These are phyloP conservation scores for Picea abies DNA, from an alignment of 83 land plant genomes.

Conservation along the genomic window DNA sequence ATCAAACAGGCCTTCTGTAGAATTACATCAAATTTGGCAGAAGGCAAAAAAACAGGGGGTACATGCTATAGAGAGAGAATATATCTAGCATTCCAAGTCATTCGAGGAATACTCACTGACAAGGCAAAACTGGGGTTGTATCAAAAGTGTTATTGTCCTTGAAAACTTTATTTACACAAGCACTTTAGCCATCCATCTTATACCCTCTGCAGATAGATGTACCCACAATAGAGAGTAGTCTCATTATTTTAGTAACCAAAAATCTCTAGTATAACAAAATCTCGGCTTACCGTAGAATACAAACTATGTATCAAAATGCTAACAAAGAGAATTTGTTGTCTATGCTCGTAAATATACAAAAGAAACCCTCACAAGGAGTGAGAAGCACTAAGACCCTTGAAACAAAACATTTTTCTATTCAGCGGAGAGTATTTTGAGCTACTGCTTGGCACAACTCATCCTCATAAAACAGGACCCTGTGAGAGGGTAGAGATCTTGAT, in stretches of 20 bases:
- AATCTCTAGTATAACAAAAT: slow-evolving; percentile 1
- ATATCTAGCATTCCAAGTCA: too few species aligned
- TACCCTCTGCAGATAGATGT: not conserved
- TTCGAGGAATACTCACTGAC: too few species aligned
- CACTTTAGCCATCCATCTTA: slow-evolving; percentile 7
- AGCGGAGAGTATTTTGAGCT: slow-evolving; percentile 69
- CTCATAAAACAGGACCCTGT: slow-evolving; percentile 76
- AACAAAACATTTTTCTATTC: not conserved
- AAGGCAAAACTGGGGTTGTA: not conserved
- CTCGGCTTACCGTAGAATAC: not conserved
- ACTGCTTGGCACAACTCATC: slow-evolving; percentile 93
- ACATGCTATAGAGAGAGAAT: too few species aligned
- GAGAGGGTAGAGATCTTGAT: slow-evolving; percentile 65
- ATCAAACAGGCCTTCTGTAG: too few species aligned
- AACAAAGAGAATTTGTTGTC: slow-evolving; percentile 1
- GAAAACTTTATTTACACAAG: slow-evolving; percentile 1
- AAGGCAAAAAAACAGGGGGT: too few species aligned
- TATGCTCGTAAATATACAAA: slow-evolving; percentile 6
- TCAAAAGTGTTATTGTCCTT: not conserved
- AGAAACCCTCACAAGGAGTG: slow-evolving; percentile 12
- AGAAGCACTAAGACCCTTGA: not conserved
- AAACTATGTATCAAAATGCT: slow-evolving; percentile 1
- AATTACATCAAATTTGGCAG: too few species aligned
- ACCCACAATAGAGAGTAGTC: not conserved
- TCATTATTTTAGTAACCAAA: slow-evolving; percentile 3